A percentile compares a stretch with the other conserved stretches of the same genome.
Conservation (phyloP, 345 rosid genomes). For the Sisymbrium altissimum region DNA sequence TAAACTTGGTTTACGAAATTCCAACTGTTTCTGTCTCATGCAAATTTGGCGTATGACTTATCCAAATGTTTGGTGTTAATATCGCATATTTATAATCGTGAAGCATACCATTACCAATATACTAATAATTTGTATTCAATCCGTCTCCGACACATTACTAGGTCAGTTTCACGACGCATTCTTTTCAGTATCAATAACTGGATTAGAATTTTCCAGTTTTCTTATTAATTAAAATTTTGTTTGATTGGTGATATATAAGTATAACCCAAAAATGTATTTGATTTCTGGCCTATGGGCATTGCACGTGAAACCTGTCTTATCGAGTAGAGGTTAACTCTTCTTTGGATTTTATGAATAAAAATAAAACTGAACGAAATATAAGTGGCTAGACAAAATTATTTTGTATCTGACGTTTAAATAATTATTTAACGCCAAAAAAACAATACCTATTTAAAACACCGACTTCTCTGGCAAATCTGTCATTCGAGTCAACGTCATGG, state of each 20-base stretch:
- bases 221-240: not conserved
- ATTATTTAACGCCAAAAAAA: slow-evolving; percentile 19
- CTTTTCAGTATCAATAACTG: not conserved
- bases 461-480: slow-evolving; percentile 39
- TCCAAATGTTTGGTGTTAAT: slow-evolving; percentile 27
- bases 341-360: not conserved
- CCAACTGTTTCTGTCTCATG: slow-evolving; percentile 34
- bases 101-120: slow-evolving; percentile 9
- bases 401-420: slow-evolving; percentile 20
- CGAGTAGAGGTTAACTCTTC: slow-evolving; percentile 3
- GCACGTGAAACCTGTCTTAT: slow-evolving; percentile 38
- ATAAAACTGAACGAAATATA: slow-evolving; percentile 1
- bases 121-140: not conserved
- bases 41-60: slow-evolving; percentile 29
- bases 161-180: slow-evolving; percentile 1
- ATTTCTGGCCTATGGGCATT: slow-evolving; percentile 27
- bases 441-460: slow-evolving; percentile 31
- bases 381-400: slow-evolving; percentile 22
- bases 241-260: slow-evolving; percentile 1
- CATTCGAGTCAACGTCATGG: slow-evolving; percentile 28
- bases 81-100: slow-evolving; percentile 9
- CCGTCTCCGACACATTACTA: not conserved
- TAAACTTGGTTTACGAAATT: slow-evolving; percentile 14
- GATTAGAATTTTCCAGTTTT: not conserved
- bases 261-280: slow-evolving; percentile 19